Evolutionary conservation across 140 eudicot species (phyloP), one percentile per base, ranked within the genome.

Genomic region (Oenanthe javanica): DNA sequence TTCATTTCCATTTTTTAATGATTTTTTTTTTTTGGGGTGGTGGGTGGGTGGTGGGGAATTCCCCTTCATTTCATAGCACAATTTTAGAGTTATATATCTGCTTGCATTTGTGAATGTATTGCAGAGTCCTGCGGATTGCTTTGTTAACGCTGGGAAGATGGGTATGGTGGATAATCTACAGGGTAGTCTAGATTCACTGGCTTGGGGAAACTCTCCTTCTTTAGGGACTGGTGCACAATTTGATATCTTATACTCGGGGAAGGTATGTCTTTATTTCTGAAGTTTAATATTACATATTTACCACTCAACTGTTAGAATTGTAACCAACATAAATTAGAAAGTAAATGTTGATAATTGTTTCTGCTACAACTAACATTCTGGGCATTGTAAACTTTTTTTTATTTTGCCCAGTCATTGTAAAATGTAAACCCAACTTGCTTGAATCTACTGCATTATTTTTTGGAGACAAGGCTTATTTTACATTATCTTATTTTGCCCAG

Each of bases 131-230:
- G 90, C 91, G 64, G 95, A 89, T 85, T 86, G 88, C 87, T 89
- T 94, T 74, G 83, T 89, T 49, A 92, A 86, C 78, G 96, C 98
- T 73, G 97, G 95, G 19, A 94, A 92, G 87, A 77, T 59, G 38
- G 94, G 84, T 81, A 86, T 81, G 11, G 66, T 72, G 1, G 98
- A 94, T 81, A 80, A 84, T 79, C 96, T 94, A 31, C 90, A 92
- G 86, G 98, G 98, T 18, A 85, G 86, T 48, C 67, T 94, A 2
- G 98, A 94, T 61, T 89, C 97, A 2, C 84, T 94, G 77, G 80
- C 96, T 4, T 94, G 98, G 98, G 98, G 98, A 71, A 89, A 89
- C 70, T 82, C 87, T 75, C 98, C 98, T 0, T 83, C 93, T 25
- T 79, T 94, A 6, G 98, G 98, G 76, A 92, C 98, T 13, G 97